These are phyloP conservation scores for Gentiana straminea DNA, from an alignment of 257 asterid genomes.

Conservation along the genomic window DNA sequence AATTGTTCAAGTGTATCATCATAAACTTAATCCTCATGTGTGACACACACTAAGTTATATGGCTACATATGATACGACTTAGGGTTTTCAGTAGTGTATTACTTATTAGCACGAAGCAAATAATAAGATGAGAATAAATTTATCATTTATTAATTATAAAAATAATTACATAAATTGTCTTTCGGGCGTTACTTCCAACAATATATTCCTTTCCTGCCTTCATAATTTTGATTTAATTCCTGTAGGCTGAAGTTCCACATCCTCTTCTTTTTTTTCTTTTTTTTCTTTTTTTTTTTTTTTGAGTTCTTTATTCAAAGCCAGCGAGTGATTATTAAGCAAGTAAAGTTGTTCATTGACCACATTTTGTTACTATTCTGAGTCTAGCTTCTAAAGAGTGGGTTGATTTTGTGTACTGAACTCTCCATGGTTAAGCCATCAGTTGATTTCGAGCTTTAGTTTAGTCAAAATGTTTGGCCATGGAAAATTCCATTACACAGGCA, in stretches of 20 bases:
- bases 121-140: too few species aligned
- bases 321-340: not conserved
- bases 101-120: too few species aligned
- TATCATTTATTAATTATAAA: too few species aligned
- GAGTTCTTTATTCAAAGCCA: not conserved
- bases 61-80: too few species aligned
- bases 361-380: not conserved
- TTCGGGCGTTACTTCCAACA: too few species aligned
- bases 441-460: slow-evolving; percentile 6
- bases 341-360: not conserved
- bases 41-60: too few species aligned
- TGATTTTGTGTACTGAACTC: slow-evolving; percentile 7
- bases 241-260: not conserved
- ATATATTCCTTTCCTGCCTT: not conserved
- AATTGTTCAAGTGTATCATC: too few species aligned
- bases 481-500: slow-evolving; percentile 46
- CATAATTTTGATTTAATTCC: not conserved
- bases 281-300: not conserved
- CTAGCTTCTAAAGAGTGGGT: not conserved
- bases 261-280: not conserved
- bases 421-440: slow-evolving; percentile 8
- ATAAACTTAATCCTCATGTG: too few species aligned
- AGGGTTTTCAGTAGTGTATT: too few species aligned
- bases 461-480: slow-evolving; percentile 53
- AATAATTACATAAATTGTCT: too few species aligned